Conservation (phyloP, 805 yeast genomes). For the Saccharomycopsis schoenii region DNA sequence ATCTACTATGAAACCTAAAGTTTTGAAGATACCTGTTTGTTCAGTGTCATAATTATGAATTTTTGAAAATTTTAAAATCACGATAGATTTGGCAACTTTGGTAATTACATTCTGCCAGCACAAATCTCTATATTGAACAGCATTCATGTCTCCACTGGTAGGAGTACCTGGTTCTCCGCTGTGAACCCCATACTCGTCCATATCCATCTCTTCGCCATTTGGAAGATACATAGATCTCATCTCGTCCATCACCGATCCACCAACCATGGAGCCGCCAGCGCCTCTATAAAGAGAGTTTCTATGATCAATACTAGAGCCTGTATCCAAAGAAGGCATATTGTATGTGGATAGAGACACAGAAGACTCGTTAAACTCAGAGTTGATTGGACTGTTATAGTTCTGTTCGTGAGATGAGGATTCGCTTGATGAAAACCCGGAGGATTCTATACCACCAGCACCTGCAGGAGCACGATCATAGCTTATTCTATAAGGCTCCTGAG, state of each 20-base stretch:
- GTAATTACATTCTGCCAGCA: slow-evolving; percentile 19
- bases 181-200: neutral
- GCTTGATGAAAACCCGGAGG: slow-evolving; percentile 7
- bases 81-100: slow-evolving; percentile 18
- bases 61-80: slow-evolving; percentile 18
- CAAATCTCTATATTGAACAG: slow-evolving; percentile 18
- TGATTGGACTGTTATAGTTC: slow-evolving; percentile 17
- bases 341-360: slow-evolving; percentile 17
- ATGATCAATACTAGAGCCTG: slow-evolving; percentile 17
- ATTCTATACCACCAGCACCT: slow-evolving; percentile 2
- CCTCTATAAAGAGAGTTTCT: slow-evolving; percentile 16
- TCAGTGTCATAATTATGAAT: slow-evolving; percentile 19
- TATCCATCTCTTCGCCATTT: slow-evolving; percentile 17
- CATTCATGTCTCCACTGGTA: slow-evolving; percentile 18
- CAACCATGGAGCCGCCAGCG: slow-evolving; percentile 18
- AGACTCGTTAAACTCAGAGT: slow-evolving; percentile 18
- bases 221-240: slow-evolving; percentile 16
- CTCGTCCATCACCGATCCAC: slow-evolving; percentile 18
- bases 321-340: slow-evolving; percentile 19
- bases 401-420: slow-evolving; percentile 15
- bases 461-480: slow-evolving; percentile 9
- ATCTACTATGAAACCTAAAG: slow-evolving; percentile 19
- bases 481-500: neutral
- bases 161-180: slow-evolving; percentile 18
- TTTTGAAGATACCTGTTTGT: slow-evolving; percentile 19